Conservation (phyloP, 2,329 filamentous ascomycete genomes). For the Fusarium sp. region DNA sequence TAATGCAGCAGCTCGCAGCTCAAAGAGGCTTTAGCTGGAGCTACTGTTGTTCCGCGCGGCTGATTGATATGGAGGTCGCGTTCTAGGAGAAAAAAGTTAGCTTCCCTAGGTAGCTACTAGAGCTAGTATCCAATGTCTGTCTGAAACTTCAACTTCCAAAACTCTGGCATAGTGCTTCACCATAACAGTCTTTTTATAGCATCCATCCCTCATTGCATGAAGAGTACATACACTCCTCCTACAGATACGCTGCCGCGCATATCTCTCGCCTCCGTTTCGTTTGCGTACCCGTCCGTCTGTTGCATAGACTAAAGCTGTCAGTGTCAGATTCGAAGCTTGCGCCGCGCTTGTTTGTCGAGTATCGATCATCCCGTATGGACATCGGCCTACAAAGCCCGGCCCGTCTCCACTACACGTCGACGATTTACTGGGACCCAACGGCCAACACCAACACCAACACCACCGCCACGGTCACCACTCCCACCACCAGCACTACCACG, state of each 20-base stretch:
- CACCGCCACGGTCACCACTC: constrained; percentile 43
- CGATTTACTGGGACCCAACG: constrained; percentile 37
- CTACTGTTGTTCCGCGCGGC: constrained; percentile 40
- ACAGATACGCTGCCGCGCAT: not conserved
- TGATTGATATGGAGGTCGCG: constrained; percentile 10
- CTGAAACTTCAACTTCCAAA: not conserved
- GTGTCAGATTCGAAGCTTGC: constrained; percentile 18
- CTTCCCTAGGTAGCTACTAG: not conserved
- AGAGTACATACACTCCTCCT: not conserved
- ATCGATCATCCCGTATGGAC: constrained; percentile 40
- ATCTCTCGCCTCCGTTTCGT: constrained; percentile 30
- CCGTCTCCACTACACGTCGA: constrained; percentile 40
- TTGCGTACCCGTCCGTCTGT: constrained; percentile 24
- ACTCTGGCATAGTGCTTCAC: not conserved
- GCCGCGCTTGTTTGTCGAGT: constrained; percentile 40
- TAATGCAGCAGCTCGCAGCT: constrained; percentile 31
- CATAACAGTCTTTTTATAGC: not conserved
- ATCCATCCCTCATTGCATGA: not conserved
- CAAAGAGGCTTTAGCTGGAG: constrained; percentile 36
- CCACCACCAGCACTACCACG: constrained; percentile 42
- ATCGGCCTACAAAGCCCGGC: constrained; percentile 39
- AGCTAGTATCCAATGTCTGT: not conserved
- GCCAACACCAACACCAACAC: constrained; percentile 36
- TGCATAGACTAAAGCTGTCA: constrained; percentile 9
- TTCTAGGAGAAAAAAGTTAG: constrained; percentile 16